phyloP scores from a whole-genome alignment of 2,329 filamentous ascomycete species.

The Neonectria neomacrospora region DNA sequence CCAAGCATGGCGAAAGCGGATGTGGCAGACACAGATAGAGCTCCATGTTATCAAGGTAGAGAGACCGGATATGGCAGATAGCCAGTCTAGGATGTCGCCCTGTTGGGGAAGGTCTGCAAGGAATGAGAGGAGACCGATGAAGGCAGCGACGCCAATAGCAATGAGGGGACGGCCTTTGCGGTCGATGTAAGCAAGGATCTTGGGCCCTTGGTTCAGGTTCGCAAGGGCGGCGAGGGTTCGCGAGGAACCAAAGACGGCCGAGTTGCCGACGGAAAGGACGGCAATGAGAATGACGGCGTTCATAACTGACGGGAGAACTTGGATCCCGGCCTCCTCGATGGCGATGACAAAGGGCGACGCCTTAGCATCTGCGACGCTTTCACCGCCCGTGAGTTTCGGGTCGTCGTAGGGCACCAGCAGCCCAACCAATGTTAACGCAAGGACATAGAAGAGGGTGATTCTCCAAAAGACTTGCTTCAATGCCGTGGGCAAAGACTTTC shows the following conservation, averaged over 20 bases:
- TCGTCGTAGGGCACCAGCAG: constrained; percentile 83
- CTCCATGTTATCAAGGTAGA: constrained; percentile 83
- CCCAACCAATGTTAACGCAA: constrained; percentile 83
- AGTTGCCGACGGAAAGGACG: constrained; percentile 91
- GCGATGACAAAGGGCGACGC: constrained; percentile 95
- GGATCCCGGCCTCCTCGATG: constrained; percentile 85
- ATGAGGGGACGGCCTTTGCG: constrained; percentile 82
- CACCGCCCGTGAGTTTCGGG: constrained; percentile 66
- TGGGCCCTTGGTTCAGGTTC: constrained; percentile 85
- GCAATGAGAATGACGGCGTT: constrained; percentile 94
- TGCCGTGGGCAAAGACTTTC: constrained; percentile 84
- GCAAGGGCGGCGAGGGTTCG: constrained; percentile 90
- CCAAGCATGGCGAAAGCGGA: constrained; percentile 91
- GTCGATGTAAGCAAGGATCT: constrained; percentile 82
- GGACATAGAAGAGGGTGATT: constrained; percentile 89
- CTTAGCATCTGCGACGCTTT: constrained; percentile 70
- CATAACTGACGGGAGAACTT: constrained; percentile 86
- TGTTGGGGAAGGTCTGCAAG: constrained; percentile 74
- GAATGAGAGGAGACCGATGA: constrained; percentile 80
- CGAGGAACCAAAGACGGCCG: constrained; percentile 89
- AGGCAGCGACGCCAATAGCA: constrained; percentile 74
- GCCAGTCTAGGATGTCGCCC: constrained; percentile 78
- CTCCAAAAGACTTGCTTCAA: constrained; percentile 97
- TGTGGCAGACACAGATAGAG: constrained; percentile 89
- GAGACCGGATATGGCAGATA: constrained; percentile 78